Evolutionary conservation across 108 stramenopile genomes (phyloP), one percentile per base, ranked within the genome.

Genomic region (Aurantiochytrium sp.): DNA sequence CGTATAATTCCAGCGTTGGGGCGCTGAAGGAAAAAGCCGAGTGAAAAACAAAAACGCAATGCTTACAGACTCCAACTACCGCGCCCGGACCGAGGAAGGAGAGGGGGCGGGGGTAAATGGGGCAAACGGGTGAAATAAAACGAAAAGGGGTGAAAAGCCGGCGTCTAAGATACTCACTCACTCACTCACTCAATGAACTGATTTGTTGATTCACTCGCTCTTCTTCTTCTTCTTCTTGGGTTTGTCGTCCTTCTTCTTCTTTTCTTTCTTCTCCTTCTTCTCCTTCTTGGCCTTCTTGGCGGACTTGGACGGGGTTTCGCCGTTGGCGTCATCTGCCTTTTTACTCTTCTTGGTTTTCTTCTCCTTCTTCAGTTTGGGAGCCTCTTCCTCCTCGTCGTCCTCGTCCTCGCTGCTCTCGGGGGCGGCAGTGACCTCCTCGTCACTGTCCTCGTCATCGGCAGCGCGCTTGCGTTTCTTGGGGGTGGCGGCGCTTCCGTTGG

Each of bases 201-300:
- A 35, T 35, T 35, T 92, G 88, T 53, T 92, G 91, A 59, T 92
- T 90, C 90, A 90, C 58, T 57, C 60, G 91, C 57, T 91, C 90
- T 72, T 92, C 89, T 91, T 71, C 93, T 58, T 92, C 90, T 29
- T 43, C 89, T 88, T 58, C 49, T 87, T 87, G 23, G 45, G 53
- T 60, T 83, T 69, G 72, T 88, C 69, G 58, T 94, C 87, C 90
- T 92, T 83, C 28, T 90, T 73, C 72, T 91, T 90, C 88, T 92
- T 91, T 45, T 91, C 89, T 49, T 92, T 88, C 35, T 94, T 92
- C 90, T 95, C 93, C 91, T 93, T 90, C 51, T 93, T 90, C 25
- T 94, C 92, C 90, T 94, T 94, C 90, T 94, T 94, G 28, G 87
- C 55, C 87, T 93, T 93, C 90, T 92, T 92, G 18, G 91, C 88